Base-by-base conservation (phyloP, 208 protist species). In the Leishmania arabica region DNA sequence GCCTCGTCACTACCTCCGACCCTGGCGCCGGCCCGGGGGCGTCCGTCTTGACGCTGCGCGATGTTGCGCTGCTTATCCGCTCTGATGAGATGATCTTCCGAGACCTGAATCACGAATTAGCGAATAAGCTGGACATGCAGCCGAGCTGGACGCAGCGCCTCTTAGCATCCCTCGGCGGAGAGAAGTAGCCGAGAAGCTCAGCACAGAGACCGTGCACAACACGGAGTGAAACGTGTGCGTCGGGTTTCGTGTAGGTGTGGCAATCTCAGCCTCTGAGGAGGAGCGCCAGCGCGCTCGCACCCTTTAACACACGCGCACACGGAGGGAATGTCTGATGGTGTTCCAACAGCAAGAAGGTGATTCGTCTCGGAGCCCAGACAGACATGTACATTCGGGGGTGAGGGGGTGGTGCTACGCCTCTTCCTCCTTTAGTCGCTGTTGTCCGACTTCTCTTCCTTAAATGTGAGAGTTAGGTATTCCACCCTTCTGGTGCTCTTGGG, bases 51-150 rank as follows among this genome's bases (percentile, higher is more conserved):
- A 93, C 91, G 40, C 82, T 96, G 49, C 90, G 93, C 40, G 90
- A 96, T 49, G 83, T 95, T 21, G 80, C 90, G 17, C 70, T 96
- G 76, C 79, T 96, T 19, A 90, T 96, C 27, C 90, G 93, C 27
- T 89, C 93, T 15, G 93, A 96, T 85, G 93, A 96, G 78, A 96
- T 94, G 90, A 78, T 90, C 45, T 95, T 86, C 71, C 86, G 91
- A 15, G 91, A 96, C 54, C 58, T 84, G 60, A 91, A 89, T 51
- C 93, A 96, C 77, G 60, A 75, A 21, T 83, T 88, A 65, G 91
- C 93, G 47, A 86, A 88, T 77, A 84, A 83, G 40, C 86, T 96
- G 19, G 88, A 94, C 70, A 71, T 71, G 17, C 72, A 80, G 47
- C 83, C 62, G 9, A 78, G 82, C 21, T 82, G 75, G 54, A 53